Base-by-base conservation (phyloP, 1,139 yeast genomes). In the Sugiyamaella grinbergsii region DNA sequence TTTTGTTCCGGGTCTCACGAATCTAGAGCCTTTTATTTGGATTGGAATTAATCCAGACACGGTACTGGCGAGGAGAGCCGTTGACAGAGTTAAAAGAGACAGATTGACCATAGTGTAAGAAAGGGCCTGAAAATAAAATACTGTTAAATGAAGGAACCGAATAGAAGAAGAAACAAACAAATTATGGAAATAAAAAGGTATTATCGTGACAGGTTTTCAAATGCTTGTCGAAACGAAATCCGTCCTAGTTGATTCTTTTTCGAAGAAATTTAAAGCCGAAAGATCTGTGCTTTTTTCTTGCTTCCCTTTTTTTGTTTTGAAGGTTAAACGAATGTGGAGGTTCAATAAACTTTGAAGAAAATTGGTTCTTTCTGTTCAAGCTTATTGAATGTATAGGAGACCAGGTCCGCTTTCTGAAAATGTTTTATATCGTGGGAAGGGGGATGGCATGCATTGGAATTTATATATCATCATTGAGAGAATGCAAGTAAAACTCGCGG, bases 1-100 rank as follows among this genome's bases (percentile, higher is more conserved):
- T 49, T 80, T 74, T 1, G 94, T 84, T 11, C 82, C 78, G 1
- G 90, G 78, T 62, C 89, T 88, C 48, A 83, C 76, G 62, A 91
- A 91, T 62, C 83, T 83, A 42, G 80, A 78, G 2, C 91, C 94
- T 53, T 75, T 75, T 19, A 85, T 75, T 23, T 59, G 63, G 43
- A 72, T 68, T 10, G 76, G 73, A 41, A 80, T 70, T 50, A 80
- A 58, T 2, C 75, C 79, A 34, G 46, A 20, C 18, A 51, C 58
- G 13, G 50, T 42, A 13, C 49, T 36, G 3, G 54, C 45, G 24
- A 40, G 43, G 5, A 40, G 13, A 2, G 43, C 24, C 3, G 15
- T 29, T 1, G 34, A 16, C n/a, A 28, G 20, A 10, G 24, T 18
- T 6, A 40, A 18, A n/a, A 40, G 43, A 11, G 43, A 28, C n/a